Evolutionary conservation across 2,329 filamentous ascomycete species (phyloP).

Genomic region (Cadophora sp.): DNA sequence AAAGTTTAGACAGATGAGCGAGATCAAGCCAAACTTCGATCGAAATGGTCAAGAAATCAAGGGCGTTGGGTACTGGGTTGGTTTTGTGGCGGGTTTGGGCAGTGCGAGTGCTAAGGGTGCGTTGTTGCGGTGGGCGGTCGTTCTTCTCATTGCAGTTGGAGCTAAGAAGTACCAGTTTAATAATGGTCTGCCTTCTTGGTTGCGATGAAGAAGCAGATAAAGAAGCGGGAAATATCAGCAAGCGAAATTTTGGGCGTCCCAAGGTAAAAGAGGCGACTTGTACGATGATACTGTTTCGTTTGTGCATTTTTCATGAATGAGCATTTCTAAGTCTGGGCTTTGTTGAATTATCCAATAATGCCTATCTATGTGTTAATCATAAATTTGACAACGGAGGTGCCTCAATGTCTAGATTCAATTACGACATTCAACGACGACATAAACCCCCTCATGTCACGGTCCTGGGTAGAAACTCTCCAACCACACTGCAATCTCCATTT

Average conservation of each 20-base stretch:
- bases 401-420: neutral
- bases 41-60: constrained; percentile 60
- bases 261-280: constrained; percentile 11
- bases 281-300: constrained; percentile 8
- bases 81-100: constrained; percentile 59
- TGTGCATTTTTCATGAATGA: neutral
- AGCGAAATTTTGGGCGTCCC: neutral
- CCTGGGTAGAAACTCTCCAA: neutral
- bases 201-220: constrained; percentile 25
- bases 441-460: neutral
- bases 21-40: constrained; percentile 64
- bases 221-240: neutral
- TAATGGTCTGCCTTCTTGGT: constrained; percentile 32
- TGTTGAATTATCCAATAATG: neutral
- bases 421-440: neutral
- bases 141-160: constrained; percentile 32
- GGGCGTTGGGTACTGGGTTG: constrained; percentile 61
- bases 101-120: constrained; percentile 47
- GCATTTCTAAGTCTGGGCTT: neutral
- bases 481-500: neutral
- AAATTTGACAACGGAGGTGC: neutral
- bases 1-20: constrained; percentile 52
- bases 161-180: constrained; percentile 30
- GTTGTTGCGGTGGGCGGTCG: constrained; percentile 33
- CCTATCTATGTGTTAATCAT: neutral